A percentile compares a stretch with the other conserved stretches of the same genome.
Evolutionary conservation across 768 basidiomycete genomes (phyloP).

Genomic region (Xerocomellus intermedius): DNA sequence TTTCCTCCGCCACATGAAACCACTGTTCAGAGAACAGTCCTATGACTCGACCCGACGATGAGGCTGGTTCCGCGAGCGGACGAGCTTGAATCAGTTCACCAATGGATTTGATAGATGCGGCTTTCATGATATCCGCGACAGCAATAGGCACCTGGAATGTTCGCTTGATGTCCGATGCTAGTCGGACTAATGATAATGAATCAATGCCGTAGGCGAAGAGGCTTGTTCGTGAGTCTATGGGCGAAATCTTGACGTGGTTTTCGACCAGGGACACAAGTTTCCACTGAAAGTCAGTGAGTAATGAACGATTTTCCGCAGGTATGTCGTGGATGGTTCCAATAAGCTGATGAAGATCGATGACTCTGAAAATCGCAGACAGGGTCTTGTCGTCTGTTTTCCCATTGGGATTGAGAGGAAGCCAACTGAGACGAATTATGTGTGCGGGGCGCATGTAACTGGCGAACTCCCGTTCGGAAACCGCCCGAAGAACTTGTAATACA

Average conservation of each 20-base stretch:
- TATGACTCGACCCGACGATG: not conserved
- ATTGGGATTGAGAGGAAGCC: constrained; percentile 44
- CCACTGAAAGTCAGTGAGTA: constrained; percentile 31
- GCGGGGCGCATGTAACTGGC: constrained; percentile 53
- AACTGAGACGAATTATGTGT: constrained; percentile 47
- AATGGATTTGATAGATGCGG: constrained; percentile 21
- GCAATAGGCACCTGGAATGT: constrained; percentile 17
- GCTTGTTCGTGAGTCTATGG: constrained; percentile 21
- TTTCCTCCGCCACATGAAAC: constrained; percentile 10
- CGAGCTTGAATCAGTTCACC: constrained; percentile 14
- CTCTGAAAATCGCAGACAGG: constrained; percentile 26
- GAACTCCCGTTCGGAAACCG: constrained; percentile 40
- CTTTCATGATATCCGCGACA: constrained; percentile 33
- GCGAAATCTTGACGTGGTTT: constrained; percentile 17
- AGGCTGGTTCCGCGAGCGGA: not conserved
- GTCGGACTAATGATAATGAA: constrained; percentile 25
- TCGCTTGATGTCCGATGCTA: constrained; percentile 25
- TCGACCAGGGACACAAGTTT: constrained; percentile 37
- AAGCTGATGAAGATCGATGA: constrained; percentile 21
- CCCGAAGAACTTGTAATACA: constrained; percentile 30
- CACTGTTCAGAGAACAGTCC: constrained; percentile 19
- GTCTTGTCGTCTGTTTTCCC: constrained; percentile 35
- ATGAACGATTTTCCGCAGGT: not conserved
- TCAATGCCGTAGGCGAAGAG: constrained; percentile 37
- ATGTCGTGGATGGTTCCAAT: constrained; percentile 7